Base-by-base conservation (phyloP, 257 asterid genomes). In the Misopates orontium region DNA sequence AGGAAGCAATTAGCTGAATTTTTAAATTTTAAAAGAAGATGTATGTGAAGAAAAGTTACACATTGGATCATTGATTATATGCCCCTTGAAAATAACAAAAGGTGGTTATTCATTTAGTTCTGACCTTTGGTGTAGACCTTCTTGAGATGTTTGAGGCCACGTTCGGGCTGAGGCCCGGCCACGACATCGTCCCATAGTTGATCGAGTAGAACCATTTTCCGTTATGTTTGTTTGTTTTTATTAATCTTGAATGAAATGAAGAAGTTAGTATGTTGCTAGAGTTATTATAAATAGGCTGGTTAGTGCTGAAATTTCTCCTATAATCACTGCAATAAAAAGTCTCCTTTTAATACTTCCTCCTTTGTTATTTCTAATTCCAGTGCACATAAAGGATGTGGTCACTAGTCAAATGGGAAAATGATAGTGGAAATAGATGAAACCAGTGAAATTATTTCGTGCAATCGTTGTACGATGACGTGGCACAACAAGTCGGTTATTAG, bases 121-220 rank as follows among this genome's bases (percentile, higher is more conserved):
- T 36, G 1, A 36, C 42, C 42, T 36, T 66, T 76, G 54, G 79
- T 15, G 68, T 80, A 78, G 63, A 51, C 73, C 67, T 81, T 83
- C 73, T 91, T 71, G 67, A 93, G 97, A 66, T 85, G 93, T 71
- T 84, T 83, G 1, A 89, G 97, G 78, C 96, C 97, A 19, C 84
- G 81, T 40, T 84, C 91, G 57, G 97, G 97, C 64, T 75, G 87
- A 62, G 96, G 96, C 63, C 98, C 98, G 62, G 91, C 97, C 5
- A 78, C 87, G 10, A 87, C 95, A 31, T 93, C 98, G 60, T 93
- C 98, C 98, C 97, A 93, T 4, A 93, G 82, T 15, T 86, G 83
- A 68, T 90, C 98, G 9, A 93, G 85, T 72, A 93, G 82, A 76
- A 84, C 95, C 96, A 89, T 89, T 56, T 73, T 65, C 10, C 5